Percentiles rank a stretch among this genome's conserved stretches.
These are phyloP conservation scores for Ceratonia siliqua DNA, from an alignment of 306 rosid genomes.

Conservation along the genomic window DNA sequence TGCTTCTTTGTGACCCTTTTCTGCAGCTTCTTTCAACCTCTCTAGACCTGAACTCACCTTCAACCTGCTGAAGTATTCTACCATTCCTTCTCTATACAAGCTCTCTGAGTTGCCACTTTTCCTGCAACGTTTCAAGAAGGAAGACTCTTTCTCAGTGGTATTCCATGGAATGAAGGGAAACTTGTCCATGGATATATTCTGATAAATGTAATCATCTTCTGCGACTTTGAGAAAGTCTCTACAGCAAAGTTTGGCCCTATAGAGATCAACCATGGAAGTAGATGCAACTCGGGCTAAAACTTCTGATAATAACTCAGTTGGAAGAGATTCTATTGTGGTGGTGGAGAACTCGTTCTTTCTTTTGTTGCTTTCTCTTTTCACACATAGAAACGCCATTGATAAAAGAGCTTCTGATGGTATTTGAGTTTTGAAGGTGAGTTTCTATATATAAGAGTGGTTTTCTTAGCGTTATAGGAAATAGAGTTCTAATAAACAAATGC, in stretches of 20 bases:
- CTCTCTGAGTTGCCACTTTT: conserved; percentile 34
- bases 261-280: conserved; percentile 19
- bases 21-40: conserved; percentile 22
- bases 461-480: too few species aligned
- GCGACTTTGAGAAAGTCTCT: background rate
- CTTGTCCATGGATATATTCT: conserved; percentile 6
- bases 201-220: conserved; percentile 34
- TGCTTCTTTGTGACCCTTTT: conserved; percentile 37
- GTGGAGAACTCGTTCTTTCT: background rate
- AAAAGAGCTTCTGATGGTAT: background rate
- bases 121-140: conserved; percentile 21
- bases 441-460: too few species aligned
- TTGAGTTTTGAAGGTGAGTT: too few species aligned
- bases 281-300: conserved; percentile 34
- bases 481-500: too few species aligned
- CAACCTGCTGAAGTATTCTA: conserved; percentile 7
- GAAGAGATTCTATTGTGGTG: conserved; percentile 20
- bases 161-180: conserved; percentile 34
- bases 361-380: background rate
- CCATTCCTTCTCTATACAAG: conserved; percentile 39
- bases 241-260: conserved; percentile 1
- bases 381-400: conserved; percentile 18
- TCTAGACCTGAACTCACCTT: background rate
- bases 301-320: conserved; percentile 33
- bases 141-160: background rate